Percentiles rank a stretch among this genome's conserved stretches.
phyloP scores from a whole-genome alignment of 176 grass and related monocot genomes.

The Triticum urartu region DNA sequence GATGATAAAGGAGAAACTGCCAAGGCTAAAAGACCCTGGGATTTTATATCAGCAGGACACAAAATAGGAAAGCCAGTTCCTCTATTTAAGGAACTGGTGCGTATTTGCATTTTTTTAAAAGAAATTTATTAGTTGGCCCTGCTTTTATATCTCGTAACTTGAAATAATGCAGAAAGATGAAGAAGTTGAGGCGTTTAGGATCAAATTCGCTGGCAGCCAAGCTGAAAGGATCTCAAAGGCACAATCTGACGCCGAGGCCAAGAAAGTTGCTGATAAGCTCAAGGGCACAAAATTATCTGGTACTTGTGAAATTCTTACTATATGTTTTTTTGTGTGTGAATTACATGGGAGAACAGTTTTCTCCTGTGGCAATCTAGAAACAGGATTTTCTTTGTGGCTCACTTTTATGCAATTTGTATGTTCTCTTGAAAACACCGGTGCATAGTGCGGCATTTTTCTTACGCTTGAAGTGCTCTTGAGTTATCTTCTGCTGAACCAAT shows the following conservation, averaged over 20 bases:
- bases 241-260: constrained; percentile 64
- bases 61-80: constrained; percentile 79
- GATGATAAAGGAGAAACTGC: constrained; percentile 70
- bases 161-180: constrained; percentile 73
- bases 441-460: not conserved
- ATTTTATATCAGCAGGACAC: constrained; percentile 73
- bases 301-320: constrained; percentile 16
- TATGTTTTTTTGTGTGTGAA: not conserved
- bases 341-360: not conserved
- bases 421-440: not conserved
- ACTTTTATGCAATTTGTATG: not conserved
- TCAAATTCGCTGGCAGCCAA: constrained; percentile 86
- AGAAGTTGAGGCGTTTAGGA: constrained; percentile 57
- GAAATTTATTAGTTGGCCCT: not conserved
- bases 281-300: constrained; percentile 77
- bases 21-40: constrained; percentile 80
- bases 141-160: constrained; percentile 27
- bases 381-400: not conserved
- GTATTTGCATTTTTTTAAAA: constrained; percentile 20
- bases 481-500: not conserved
- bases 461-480: not conserved
- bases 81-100: constrained; percentile 88
- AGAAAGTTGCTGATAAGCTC: constrained; percentile 64
- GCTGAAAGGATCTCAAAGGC: constrained; percentile 73
- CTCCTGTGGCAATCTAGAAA: not conserved